Conservation (phyloP, 441 rosid species). For the Mallotus japonicus region DNA sequence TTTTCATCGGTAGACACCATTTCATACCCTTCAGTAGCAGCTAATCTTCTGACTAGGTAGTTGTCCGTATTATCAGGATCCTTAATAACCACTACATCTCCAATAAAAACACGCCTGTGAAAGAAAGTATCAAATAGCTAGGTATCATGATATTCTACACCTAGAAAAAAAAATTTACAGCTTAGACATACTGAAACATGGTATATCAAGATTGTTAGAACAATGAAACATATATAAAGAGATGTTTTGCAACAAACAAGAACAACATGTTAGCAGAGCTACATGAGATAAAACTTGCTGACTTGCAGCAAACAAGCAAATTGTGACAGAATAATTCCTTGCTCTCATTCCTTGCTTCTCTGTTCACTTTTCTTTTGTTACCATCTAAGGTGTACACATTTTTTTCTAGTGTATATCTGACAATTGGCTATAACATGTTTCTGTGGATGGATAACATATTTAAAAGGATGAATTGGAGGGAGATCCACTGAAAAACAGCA, state of each 20-base stretch:
- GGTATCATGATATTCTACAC: background rate
- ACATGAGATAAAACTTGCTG: background rate
- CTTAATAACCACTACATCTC: slow-evolving; percentile 85
- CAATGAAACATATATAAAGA: background rate
- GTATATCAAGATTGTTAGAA: background rate
- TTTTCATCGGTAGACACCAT: slow-evolving; percentile 73
- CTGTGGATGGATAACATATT: background rate
- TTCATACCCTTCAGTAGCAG: slow-evolving; percentile 83
- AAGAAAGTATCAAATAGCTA: slow-evolving; percentile 4
- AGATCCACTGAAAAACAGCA: background rate
- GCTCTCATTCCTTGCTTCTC: background rate
- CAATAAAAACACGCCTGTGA: slow-evolving; percentile 64
- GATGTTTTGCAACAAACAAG: background rate
- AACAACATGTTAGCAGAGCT: background rate
- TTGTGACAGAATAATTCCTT: slow-evolving; percentile 1
- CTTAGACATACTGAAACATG: background rate
- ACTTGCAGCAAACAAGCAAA: background rate
- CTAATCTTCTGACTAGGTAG: slow-evolving; percentile 76
- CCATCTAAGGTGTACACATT: background rate
- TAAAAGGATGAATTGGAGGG: background rate
- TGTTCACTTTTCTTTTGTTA: background rate
- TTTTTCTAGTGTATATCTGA: too few species aligned
- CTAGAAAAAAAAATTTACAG: background rate
- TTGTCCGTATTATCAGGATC: slow-evolving; percentile 62
- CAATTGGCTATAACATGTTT: background rate